A percentile compares a stretch with the other conserved stretches of the same genome.
These are phyloP conservation scores for Scutellaria baicalensis DNA, from an alignment of 257 asterid species.

Conservation along the genomic window DNA sequence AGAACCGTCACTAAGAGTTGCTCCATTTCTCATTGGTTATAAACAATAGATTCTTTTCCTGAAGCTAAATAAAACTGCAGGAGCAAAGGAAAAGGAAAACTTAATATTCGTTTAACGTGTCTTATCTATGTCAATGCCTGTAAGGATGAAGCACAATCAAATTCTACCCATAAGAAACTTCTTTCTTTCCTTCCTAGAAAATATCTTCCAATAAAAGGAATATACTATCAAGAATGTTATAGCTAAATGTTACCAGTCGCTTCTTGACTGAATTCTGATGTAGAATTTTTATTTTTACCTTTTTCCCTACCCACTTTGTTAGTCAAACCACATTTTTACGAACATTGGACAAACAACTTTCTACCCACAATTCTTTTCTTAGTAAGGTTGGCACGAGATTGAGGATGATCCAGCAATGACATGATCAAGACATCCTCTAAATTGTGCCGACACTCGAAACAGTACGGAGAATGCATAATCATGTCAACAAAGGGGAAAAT, in stretches of 20 bases:
- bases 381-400: too few relatives aligned
- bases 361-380: too few relatives aligned
- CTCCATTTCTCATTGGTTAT: constrained; percentile 33
- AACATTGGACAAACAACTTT: too few relatives aligned
- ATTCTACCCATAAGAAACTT: neutral
- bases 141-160: neutral
- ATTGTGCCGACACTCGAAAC: too few relatives aligned
- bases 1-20: constrained; percentile 19
- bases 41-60: neutral
- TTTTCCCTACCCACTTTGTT: too few relatives aligned
- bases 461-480: too few relatives aligned
- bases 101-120: neutral
- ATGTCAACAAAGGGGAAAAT: too few relatives aligned
- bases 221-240: neutral
- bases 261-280: neutral
- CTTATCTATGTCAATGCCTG: neutral
- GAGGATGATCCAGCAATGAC: too few relatives aligned
- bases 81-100: neutral
- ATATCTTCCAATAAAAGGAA: neutral
- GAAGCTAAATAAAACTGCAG: constrained; percentile 9
- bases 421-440: neutral
- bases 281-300: too few relatives aligned
- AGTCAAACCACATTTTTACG: too few relatives aligned
- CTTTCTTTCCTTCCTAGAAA: neutral
- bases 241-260: neutral